Evolutionary conservation across 1,284 basidiomycete species (phyloP).

Genomic region (Boletus austroedulis): DNA sequence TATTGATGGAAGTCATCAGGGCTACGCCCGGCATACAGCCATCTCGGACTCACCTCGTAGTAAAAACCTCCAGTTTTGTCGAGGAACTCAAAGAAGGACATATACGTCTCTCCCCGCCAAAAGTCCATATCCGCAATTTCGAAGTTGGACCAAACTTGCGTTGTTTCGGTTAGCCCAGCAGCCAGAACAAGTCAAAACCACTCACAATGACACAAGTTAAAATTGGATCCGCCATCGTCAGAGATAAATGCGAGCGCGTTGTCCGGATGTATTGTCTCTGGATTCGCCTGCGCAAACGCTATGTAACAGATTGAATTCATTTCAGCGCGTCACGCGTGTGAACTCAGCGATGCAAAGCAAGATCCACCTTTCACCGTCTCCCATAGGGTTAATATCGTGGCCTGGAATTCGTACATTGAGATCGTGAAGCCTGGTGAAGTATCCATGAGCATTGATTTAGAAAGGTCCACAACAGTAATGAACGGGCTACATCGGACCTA

Average conservation of each 20-base stretch:
- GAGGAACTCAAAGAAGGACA: conserved; percentile 74
- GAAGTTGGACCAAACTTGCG: conserved; percentile 76
- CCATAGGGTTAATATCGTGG: conserved; percentile 81
- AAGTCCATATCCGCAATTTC: conserved; percentile 85
- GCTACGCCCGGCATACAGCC: not conserved
- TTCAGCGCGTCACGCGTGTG: not conserved
- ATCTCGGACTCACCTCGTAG: conserved; percentile 58
- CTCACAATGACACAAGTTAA: conserved; percentile 83
- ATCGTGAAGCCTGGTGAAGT: conserved; percentile 64
- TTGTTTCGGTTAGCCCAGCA: not conserved
- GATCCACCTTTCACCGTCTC: conserved; percentile 57
- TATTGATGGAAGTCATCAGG: conserved; percentile 3
- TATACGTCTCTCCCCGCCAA: conserved; percentile 77
- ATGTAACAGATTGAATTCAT: conserved; percentile 42
- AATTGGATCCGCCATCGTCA: conserved; percentile 62
- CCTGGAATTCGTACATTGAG: conserved; percentile 72
- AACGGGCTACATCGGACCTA: conserved; percentile 27
- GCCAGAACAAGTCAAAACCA: conserved; percentile 5
- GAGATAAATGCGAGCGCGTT: conserved; percentile 75
- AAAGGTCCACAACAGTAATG: not conserved
- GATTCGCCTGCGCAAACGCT: conserved; percentile 43
- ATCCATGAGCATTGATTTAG: not conserved
- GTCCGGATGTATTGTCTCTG: conserved; percentile 61
- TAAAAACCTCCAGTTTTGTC: conserved; percentile 82
- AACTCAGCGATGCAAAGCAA: not conserved